Percentiles rank a stretch among this genome's conserved stretches.
phyloP scores from a whole-genome alignment of 352 stramenopile species.

The Phytophthora ohioensis region DNA sequence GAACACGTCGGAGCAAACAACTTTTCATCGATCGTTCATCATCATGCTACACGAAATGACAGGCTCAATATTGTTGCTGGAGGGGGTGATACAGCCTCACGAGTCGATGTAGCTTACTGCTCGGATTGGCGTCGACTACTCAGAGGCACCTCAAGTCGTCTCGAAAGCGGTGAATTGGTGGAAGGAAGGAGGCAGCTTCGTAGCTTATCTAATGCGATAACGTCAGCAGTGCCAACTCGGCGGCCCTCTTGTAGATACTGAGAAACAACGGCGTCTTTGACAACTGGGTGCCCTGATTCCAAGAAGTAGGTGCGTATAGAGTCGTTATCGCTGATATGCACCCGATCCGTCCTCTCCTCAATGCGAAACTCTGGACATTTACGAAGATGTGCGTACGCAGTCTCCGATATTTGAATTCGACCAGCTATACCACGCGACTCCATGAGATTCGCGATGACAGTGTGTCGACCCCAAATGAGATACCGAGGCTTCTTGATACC shows the following conservation, averaged over 20 bases:
- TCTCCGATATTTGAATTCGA: constrained; percentile 69
- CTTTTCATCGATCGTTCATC: constrained; percentile 34
- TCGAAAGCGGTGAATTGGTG: constrained; percentile 62
- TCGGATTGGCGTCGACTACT: constrained; percentile 34
- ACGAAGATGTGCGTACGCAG: constrained; percentile 64
- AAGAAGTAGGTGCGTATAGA: constrained; percentile 64
- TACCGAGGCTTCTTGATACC: constrained; percentile 89
- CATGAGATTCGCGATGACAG: constrained; percentile 83
- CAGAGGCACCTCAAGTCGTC: constrained; percentile 48
- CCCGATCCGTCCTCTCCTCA: constrained; percentile 52
- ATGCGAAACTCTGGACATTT: constrained; percentile 61
- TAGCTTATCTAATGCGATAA: constrained; percentile 54
- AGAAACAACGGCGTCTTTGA: constrained; percentile 60
- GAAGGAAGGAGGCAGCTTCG: constrained; percentile 61
- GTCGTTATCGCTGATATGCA: constrained; percentile 70
- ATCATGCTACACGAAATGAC: constrained; percentile 50
- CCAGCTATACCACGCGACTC: constrained; percentile 69
- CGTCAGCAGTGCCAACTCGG: constrained; percentile 39
- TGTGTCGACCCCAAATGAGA: constrained; percentile 86
- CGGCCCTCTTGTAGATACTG: constrained; percentile 56
- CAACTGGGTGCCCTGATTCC: constrained; percentile 46
- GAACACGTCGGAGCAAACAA: not conserved
- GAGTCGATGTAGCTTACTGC: constrained; percentile 8
- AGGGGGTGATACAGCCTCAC: not conserved
- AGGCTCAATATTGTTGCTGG: not conserved